Evolutionary conservation across 1,284 basidiomycete genomes (phyloP), one percentile per base, ranked within the genome.

Genomic region (Xanthoconium separans): DNA sequence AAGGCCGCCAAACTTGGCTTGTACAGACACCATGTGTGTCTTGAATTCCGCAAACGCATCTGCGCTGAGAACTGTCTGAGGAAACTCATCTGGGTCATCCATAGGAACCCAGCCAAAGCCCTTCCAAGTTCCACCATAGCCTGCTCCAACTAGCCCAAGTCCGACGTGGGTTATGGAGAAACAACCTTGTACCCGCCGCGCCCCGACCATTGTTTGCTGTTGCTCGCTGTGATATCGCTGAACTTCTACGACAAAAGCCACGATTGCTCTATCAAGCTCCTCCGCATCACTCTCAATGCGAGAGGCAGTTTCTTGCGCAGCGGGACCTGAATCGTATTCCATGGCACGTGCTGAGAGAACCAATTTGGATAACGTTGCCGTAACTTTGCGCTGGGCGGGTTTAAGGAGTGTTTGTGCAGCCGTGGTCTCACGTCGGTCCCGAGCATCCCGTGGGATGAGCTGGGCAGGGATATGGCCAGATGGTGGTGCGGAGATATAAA

Each of bases 301-400:
- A 57, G 79, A 81, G 2, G 84, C 77, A n/a, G 85, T 85, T 58
- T 91, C 86, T 13, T 77, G 71, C 16, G 79, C 68, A 20, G 81
- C 76, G 3, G 81, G 77, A 18, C 82, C 83, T 0, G 85, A 85
- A 64, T 90, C 86, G 57, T 89, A 90, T 62, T 87, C 82, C 73
- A 89, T 83, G 0, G 88, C 88, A 44, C 89, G 80, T 24, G 87
- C 85, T 8, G 88, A 89, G 2, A 90, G 75, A 10, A 90, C 87
- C 16, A 90, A 73, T 63, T 89, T 83, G 10, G 88, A 91, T 18
- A 90, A 73, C 1, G 88, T 90, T 13, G 88, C 87, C 3, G 88
- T 89, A 29, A 91, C 87, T 62, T 88, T 89, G 40, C 87, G 77
- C 56, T 90, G 88, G 0, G 83, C 82, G 16, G 85, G 84, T 68